Base-by-base conservation (phyloP, 345 rosid genomes). In the Ailanthus altissimus region DNA sequence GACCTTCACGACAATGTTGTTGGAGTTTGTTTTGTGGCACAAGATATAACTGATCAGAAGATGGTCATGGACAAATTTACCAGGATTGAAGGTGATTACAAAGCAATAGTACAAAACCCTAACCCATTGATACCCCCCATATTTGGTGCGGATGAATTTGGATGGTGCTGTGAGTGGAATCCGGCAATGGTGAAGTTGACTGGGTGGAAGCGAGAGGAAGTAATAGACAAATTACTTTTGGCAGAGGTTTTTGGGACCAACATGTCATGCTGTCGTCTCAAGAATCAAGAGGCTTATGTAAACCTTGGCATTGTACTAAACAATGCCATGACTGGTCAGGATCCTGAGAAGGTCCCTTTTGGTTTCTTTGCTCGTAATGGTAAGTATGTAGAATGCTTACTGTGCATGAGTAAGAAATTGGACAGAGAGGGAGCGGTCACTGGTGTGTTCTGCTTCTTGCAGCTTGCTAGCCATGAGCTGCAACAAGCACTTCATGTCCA, bases 131-230 rank as follows among this genome's bases (percentile, higher is more conserved):
- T 95, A 60, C 99, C 99, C 6, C 97, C 99, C 21, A 90, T 95
- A 62, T 95, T 95, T 45, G 98, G 97, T 38, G 82, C 89, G 0
- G 98, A 95, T 76, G 98, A 93, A 76, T 92, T 95, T 12, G 99
- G 99, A 6, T 93, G 98, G 98, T 95, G 99, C 81, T 91, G 96
- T 0, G 99, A 95, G 86, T 94, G 99, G 99, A 94, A 94, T 81
- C 89, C 88, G 5, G 93, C 98, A n/a, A 94, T 94, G 98, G 81
- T 80, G 36, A 91, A 88, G 76, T 70, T 94, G 80, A 93, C 92
- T 4, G 97, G 97, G 66, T 88, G 94, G 92, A 88, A 85, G 69
- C 88, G 98, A 62, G 96, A 93, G 74, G 94, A 93, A 78, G 94
- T 95, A 36, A 73, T 95, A 2, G 91, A 90, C 73, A 95, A 91